phyloP scores from a whole-genome alignment of 345 rosid species.

The Boechera stricta region DNA sequence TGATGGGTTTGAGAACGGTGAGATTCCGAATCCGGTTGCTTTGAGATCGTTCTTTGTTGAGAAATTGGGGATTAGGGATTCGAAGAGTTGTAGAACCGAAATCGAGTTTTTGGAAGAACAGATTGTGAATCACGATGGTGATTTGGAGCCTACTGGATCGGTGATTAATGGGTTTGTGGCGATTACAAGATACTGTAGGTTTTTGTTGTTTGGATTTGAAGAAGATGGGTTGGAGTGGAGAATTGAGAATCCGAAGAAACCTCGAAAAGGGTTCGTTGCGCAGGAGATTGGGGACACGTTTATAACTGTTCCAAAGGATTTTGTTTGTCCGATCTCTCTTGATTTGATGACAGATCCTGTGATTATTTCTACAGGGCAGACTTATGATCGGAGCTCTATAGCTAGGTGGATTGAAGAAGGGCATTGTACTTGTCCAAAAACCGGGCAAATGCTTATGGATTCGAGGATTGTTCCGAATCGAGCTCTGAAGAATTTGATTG shows the following conservation, averaged over 20 bases:
- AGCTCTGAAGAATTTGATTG: conserved; percentile 82
- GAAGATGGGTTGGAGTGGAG: conserved; percentile 60
- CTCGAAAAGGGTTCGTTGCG: conserved; percentile 61
- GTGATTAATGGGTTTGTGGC: conserved; percentile 89
- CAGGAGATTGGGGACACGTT: conserved; percentile 82
- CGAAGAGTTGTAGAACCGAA: conserved; percentile 64
- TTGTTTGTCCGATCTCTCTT: conserved; percentile 81
- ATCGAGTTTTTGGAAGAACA: conserved; percentile 95
- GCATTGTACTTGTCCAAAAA: conserved; percentile 83
- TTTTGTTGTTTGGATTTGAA: conserved; percentile 74
- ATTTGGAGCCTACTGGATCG: conserved; percentile 79
- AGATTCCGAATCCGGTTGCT: conserved; percentile 50
- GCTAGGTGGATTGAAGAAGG: conserved; percentile 96
- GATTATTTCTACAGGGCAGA: conserved; percentile 85
- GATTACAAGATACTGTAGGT: conserved; percentile 74
- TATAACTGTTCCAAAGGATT: conserved; percentile 71
- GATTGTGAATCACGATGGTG: conserved; percentile 82
- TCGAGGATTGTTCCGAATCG: conserved; percentile 78
- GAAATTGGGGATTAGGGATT: conserved; percentile 62
- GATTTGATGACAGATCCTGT: conserved; percentile 97
- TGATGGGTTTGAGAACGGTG: conserved; percentile 67
- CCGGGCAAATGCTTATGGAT: conserved; percentile 74
- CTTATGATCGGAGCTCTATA: conserved; percentile 85
- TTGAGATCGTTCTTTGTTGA: conserved; percentile 68
- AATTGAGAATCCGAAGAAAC: conserved; percentile 58